Evolutionary conservation across 1,284 basidiomycete species (phyloP), one percentile per base, ranked within the genome.

Genomic region (Cryptococcus hybrid): DNA sequence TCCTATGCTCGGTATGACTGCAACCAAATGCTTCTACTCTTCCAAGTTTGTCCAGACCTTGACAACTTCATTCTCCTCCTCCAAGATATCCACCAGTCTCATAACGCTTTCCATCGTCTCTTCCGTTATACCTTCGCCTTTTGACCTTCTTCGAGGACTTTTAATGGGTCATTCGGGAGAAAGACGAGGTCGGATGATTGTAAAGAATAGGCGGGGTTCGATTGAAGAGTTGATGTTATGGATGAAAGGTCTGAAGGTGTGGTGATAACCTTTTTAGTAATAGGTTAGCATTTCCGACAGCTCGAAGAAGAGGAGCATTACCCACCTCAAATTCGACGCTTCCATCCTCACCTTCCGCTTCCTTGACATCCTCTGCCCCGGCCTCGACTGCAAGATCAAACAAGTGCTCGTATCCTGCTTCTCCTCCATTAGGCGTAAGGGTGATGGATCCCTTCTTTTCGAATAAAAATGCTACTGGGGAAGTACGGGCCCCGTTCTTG

Each of bases 391-490:
- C 76, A 3, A 73, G 49, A 7, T 79, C 78, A 54, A 79, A 77
- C 35, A 79, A 59, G 3, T 65, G 59, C 50, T 80, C 79, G 48
- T 74, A 77, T 11, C 54, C 56, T 5, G 60, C 62, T n/a, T 30
- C 45, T 8, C 46, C 46, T 5, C 39, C 15, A 8, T 44, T 46
- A 1, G 60, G 54, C 1, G 18, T n/a, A n/a, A 89, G 79, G 54
- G 81, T 82, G 45, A 91, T 83, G 46, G 82, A 78, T 8, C 88
- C 89, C 69, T 84, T 82, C 53, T 85, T 83, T 59, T 84, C 81
- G 70, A 92, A 92, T 81, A 91, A 83, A 75, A 86, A 92, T 50
- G 83, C 82, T 12, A 90, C 88, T 2, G 88, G 84, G 1, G 89
- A 82, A 51, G 87, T 78, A 30, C 85, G 87, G 38, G 84, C 86